Percentiles rank a stretch among this genome's conserved stretches.
phyloP scores from a whole-genome alignment of 2,329 filamentous ascomycete species.

The Diaporthe ampelina region DNA sequence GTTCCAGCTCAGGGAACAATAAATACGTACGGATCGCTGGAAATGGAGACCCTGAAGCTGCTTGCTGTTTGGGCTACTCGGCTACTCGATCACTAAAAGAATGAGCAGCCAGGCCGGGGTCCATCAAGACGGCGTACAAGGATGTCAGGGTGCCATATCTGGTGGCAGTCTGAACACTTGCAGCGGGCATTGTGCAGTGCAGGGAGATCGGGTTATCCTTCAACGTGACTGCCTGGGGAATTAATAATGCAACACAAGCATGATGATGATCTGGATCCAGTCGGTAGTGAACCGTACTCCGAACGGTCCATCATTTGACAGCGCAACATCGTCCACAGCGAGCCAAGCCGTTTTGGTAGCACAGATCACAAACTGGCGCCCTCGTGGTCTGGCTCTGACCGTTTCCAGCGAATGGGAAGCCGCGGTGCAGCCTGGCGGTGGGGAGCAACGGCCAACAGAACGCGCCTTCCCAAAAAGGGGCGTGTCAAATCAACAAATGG shows the following conservation, averaged over 20 bases:
- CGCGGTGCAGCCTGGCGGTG: background rate
- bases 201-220: slow-evolving; percentile 17
- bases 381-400: background rate
- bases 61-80: background rate
- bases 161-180: background rate
- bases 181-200: no score
- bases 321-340: slow-evolving; percentile 20
- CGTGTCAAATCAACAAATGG: slow-evolving; percentile 38
- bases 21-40: background rate
- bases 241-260: slow-evolving; percentile 25
- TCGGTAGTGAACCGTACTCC: slow-evolving; percentile 30
- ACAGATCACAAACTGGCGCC: slow-evolving; percentile 19
- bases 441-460: slow-evolving; percentile 32
- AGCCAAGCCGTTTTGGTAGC: slow-evolving; percentile 21
- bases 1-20: background rate
- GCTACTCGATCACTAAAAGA: background rate
- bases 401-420: slow-evolving; percentile 34
- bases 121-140: background rate
- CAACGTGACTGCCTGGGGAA: slow-evolving; percentile 23
- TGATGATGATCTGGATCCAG: slow-evolving; percentile 6
- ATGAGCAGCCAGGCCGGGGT: background rate
- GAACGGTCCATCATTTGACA: slow-evolving; percentile 28
- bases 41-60: background rate
- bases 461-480: slow-evolving; percentile 39
- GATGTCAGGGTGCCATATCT: background rate